A percentile compares a stretch with the other conserved stretches of the same genome.
Conservation (phyloP, 1,284 basidiomycete genomes). For the Cystobasidium sp. region DNA sequence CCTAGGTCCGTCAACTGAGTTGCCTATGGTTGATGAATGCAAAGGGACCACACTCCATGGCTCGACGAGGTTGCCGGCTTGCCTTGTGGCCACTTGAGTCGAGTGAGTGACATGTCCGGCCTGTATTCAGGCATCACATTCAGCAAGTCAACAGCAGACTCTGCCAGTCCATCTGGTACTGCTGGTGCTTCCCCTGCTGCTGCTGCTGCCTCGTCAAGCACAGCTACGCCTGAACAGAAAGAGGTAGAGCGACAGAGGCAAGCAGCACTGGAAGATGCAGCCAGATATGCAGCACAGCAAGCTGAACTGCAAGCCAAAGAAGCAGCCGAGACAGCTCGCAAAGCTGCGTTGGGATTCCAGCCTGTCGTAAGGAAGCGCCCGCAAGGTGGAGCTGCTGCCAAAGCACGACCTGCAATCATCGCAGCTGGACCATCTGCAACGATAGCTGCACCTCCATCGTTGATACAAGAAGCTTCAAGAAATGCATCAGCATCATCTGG, state of each 20-base stretch:
- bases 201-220: not conserved
- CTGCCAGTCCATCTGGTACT: slow-evolving; percentile 2
- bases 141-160: slow-evolving; percentile 9
- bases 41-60: too few species aligned
- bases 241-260: slow-evolving; percentile 23
- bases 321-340: slow-evolving; percentile 11
- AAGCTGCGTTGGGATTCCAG: slow-evolving; percentile 51
- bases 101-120: slow-evolving; percentile 20
- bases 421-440: slow-evolving; percentile 35
- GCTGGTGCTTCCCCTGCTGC: not conserved
- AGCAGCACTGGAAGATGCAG: slow-evolving; percentile 28
- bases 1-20: too few species aligned
- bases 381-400: not conserved
- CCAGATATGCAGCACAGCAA: slow-evolving; percentile 29
- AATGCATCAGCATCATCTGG: slow-evolving; percentile 10
- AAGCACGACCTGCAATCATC: slow-evolving; percentile 18
- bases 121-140: slow-evolving; percentile 43
- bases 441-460: slow-evolving; percentile 43
- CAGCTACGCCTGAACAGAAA: slow-evolving; percentile 1
- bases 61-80: too few species aligned
- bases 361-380: slow-evolving; percentile 49
- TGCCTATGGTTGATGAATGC: too few species aligned
- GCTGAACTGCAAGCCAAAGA: slow-evolving; percentile 36
- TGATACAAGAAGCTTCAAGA: slow-evolving; percentile 19
- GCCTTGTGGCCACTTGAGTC: too few species aligned